Base-by-base conservation (phyloP, 2,329 filamentous ascomycete species). In the Rhexocercosporidium sp. region DNA sequence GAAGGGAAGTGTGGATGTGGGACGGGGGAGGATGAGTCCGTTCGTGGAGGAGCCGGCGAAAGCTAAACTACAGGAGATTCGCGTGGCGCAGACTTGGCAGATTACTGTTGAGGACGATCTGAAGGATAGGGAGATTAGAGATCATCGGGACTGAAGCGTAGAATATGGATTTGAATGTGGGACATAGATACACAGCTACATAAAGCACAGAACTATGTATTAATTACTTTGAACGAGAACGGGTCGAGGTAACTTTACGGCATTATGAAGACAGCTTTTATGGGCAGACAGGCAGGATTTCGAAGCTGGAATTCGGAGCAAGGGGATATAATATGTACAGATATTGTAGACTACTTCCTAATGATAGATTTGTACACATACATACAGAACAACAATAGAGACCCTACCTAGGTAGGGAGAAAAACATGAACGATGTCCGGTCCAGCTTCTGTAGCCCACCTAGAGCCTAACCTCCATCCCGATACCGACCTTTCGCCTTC, bases 31-130 rank as follows among this genome's bases (percentile, higher is more conserved):
- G 29, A 25, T 12, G 53, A 65, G 44, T 31, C 18, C 16, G 9
- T n/a, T 53, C 1, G 71, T 75, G 0, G 70, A 74, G 41, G 60
- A 44, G 39, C 37, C 59, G 34, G 11, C 29, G 5, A 68, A 72
- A 18, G 75, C 75, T 18, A 79, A 76, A 53, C 74, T 76, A 59
- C 69, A 73, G 0, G 80, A 71, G 59, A 75, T 75, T 47, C 64
- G 67, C 27, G 67, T 74, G 4, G 70, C 65, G 7, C 66, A 62
- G 22, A 71, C 70, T n/a, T 75, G 73, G 73, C 69, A 74, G 69
- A 71, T 74, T 56, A 68, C 65, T 3, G 64, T 71, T 59, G 71
- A 71, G 31, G 29, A 39, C 29, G 56, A 65, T 37, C 20, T 57
- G 34, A 39, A 57, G 54, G 54, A 57, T 27, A 57, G 53, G 9